Conservation (phyloP, 2,329 filamentous ascomycete genomes). For the Venturiaceae sp. region DNA sequence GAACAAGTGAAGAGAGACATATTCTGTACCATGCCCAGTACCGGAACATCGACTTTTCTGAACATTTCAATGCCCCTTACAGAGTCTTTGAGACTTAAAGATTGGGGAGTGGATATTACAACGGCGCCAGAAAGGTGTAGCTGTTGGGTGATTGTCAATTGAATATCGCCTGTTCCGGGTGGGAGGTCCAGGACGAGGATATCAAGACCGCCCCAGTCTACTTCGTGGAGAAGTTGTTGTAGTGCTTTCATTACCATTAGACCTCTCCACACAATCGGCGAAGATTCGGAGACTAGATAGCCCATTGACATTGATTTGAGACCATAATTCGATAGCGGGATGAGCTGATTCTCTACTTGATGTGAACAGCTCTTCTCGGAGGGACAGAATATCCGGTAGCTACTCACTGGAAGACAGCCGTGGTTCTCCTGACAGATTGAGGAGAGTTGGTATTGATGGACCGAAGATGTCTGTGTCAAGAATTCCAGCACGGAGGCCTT, state of each 20-base stretch:
- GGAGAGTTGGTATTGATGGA: constrained; percentile 82
- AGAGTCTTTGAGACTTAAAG: constrained; percentile 84
- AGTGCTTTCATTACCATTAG: constrained; percentile 97
- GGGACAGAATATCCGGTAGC: neutral
- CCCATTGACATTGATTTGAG: constrained; percentile 99
- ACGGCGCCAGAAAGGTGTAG: constrained; percentile 78
- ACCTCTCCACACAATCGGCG: constrained; percentile 88
- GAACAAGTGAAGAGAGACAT: constrained; percentile 30
- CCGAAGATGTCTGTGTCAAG: constrained; percentile 96
- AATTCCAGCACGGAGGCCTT: constrained; percentile 74
- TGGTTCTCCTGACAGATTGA: constrained; percentile 73
- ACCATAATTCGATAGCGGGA: constrained; percentile 89
- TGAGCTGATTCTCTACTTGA: constrained; percentile 60
- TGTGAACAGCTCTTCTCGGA: neutral
- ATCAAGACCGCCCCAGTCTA: constrained; percentile 86
- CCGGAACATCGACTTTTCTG: constrained; percentile 67
- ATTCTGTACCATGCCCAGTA: constrained; percentile 66
- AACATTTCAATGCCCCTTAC: constrained; percentile 92
- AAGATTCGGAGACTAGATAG: constrained; percentile 70
- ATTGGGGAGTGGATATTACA: constrained; percentile 89
- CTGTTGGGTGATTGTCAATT: constrained; percentile 94
- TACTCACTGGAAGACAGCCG: constrained; percentile 60
- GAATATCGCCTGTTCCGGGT: constrained; percentile 89
- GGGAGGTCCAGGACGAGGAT: constrained; percentile 84
- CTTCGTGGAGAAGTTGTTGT: constrained; percentile 89